A percentile compares a stretch with the other conserved stretches of the same genome.
phyloP scores from a whole-genome alignment of 106 monocot species.

The Dendrobium chrysotoxum region DNA sequence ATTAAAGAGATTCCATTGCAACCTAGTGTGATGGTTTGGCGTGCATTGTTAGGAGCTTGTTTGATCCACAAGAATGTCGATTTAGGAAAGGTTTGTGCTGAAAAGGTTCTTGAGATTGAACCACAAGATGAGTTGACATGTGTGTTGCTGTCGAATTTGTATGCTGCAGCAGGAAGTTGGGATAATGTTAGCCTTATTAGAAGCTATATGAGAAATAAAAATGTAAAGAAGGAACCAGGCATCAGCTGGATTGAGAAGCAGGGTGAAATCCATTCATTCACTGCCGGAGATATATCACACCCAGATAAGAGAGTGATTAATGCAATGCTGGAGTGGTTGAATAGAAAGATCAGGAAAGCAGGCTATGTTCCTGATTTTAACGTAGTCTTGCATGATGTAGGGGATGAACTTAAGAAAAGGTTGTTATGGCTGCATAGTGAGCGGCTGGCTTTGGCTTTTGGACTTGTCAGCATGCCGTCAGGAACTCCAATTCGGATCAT shows the following conservation, averaged over 20 bases:
- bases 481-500: conserved; percentile 57
- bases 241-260: conserved; percentile 75
- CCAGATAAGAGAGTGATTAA: conserved; percentile 51
- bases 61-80: conserved; percentile 73
- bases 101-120: conserved; percentile 56
- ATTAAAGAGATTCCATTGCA: conserved; percentile 48
- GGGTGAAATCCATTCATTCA: conserved; percentile 61
- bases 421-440: conserved; percentile 74
- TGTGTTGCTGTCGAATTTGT: conserved; percentile 74
- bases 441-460: conserved; percentile 79
- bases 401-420: conserved; percentile 37
- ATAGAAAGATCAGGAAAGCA: conserved; percentile 32
- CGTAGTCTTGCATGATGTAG: conserved; percentile 58
- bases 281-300: conserved; percentile 49
- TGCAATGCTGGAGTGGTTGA: conserved; percentile 73
- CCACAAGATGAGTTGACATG: conserved; percentile 55
- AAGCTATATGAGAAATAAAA: conserved; percentile 58
- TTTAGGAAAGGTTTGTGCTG: conserved; percentile 60
- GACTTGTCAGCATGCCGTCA: conserved; percentile 28
- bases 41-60: conserved; percentile 68
- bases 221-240: conserved; percentile 64
- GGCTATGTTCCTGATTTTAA: conserved; percentile 48
- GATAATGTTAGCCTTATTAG: conserved; percentile 53
- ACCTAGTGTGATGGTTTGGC: conserved; percentile 66
- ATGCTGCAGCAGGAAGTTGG: conserved; percentile 53